Evolutionary conservation across 441 rosid species (phyloP), one percentile per base, ranked within the genome.

Genomic region (Rhodomyrtus psidioides): DNA sequence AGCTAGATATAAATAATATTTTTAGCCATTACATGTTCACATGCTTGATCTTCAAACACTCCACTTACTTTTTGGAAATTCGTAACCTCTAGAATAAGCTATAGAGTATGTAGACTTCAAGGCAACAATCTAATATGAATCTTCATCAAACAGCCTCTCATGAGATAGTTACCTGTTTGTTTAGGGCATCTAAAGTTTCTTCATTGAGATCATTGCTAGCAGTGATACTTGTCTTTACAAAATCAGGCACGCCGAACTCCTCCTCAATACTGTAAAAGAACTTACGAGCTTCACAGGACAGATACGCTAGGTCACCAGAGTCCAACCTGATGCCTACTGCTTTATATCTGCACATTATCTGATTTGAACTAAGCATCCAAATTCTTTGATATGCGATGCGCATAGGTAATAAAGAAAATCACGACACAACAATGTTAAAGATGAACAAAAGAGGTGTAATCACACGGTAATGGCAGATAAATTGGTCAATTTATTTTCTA

Each of bases 121-220:
- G 84, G 82, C 82, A 46, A 60, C 14, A 59, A 54, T 23, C 44
- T 26, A 28, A 44, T 23, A 56, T 44, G 53, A 74, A 82, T 75
- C 83, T 86, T 42, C 24, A 76, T 54, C 49, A 54, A 88, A 88
- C 87, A 57, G 15, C 79, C 15, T 21, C 79, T 39, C 1, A 7
- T 34, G 49, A 70, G 79, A 70, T 70, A 55, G 60, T 86, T 84
- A 95, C 99, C 94, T 97, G 99, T 89, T 97, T 97, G 90, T 96
- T 96, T 86, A 97, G 87, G 83, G 98, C 99, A 83, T 97, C 99
- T 27, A 97, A 90, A 60, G 99, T 97, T 91, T 97, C 99, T 89
- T 97, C 99, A 53, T 97, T 97, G 83, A 97, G 93, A 92, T 97
- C 99, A 90, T 96, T 97, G 89, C 99, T 97, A 39, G 99, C 99